Percentiles rank a stretch among this genome's conserved stretches.
phyloP scores from a whole-genome alignment of 169 alveolate species.

The Sarcocystis neurona region DNA sequence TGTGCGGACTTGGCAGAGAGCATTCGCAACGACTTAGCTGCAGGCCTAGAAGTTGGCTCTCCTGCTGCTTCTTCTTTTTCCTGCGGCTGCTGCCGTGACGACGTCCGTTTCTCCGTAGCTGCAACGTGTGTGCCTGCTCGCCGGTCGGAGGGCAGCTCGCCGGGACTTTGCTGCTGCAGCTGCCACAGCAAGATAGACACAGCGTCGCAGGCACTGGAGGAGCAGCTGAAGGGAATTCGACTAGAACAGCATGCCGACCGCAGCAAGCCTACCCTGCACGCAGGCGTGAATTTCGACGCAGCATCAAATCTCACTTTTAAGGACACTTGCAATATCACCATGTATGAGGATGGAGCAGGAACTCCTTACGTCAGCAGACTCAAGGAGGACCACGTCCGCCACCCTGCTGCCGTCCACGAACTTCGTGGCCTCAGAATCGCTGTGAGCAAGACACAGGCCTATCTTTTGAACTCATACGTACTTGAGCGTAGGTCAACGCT shows the following conservation, averaged over 20 bases:
- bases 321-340: slow-evolving; percentile 29
- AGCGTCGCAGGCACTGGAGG: background rate
- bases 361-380: background rate
- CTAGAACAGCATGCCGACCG: background rate
- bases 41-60: background rate
- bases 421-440: background rate
- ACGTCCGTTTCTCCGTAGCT: too few species aligned
- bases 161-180: background rate
- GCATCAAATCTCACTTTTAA: background rate
- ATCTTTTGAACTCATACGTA: too few species aligned
- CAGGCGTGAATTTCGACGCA: background rate
- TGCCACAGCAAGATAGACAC: background rate
- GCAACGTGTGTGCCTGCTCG: too few species aligned
- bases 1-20: slow-evolving; percentile 29
- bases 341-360: background rate
- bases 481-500: too few species aligned
- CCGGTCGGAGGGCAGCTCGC: background rate
- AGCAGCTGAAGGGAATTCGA: background rate
- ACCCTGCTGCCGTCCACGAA: background rate
- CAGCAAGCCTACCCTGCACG: background rate
- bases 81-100: too few species aligned
- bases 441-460: too few species aligned
- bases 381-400: background rate
- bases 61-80: background rate
- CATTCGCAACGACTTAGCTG: background rate